Base-by-base conservation (phyloP, 257 asterid species). In the Solanum megistacrolobum region DNA sequence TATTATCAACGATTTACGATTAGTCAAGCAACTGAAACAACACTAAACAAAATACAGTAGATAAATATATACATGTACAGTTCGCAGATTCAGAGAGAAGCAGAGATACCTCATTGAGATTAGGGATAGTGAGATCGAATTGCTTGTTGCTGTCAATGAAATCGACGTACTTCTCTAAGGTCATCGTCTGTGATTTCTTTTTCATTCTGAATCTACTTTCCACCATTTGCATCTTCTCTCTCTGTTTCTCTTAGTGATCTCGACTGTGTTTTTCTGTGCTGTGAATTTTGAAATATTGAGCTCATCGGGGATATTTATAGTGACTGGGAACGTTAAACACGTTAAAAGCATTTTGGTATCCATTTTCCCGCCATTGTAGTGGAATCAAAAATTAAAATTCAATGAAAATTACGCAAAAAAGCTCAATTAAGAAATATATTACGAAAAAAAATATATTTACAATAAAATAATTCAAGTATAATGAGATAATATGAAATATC, bases 121-220 rank as follows among this genome's bases (percentile, higher is more conserved):
- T 73, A 34, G 46, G 16, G 29, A 20, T 21, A 39, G 87, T 89
- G 89, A 91, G 90, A 31, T 35, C 82, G 35, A 43, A 71, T 41
- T 79, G 79, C 46, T 88, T 91, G 12, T 87, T 41, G 3, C 38
- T 86, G 48, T 84, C 87, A 27, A 89, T 43, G 74, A 89, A 83
- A 88, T 83, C 23, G 3, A 89, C 76, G 90, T 91, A 91, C 14
- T 75, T 76, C 5, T 91, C 90, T 46, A 91, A 5, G 1, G 90
- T 91, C 36, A 91, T 32, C 85, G 88, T 88, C 84, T 55, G 60
- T 5, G 60, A 69, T 79, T 75, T 71, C 35, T 20, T 5, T 13
- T 12, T 18, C 36, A 41, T 14, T 73, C 46, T 73, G 46, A 34
- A 9, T 73, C 82, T 73, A 73, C 82, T 35, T 73, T 73, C 82